Evolutionary conservation across 2,329 filamentous ascomycete species (phyloP), one percentile per base, ranked within the genome.

Genomic region (Rutstroemia sp.): DNA sequence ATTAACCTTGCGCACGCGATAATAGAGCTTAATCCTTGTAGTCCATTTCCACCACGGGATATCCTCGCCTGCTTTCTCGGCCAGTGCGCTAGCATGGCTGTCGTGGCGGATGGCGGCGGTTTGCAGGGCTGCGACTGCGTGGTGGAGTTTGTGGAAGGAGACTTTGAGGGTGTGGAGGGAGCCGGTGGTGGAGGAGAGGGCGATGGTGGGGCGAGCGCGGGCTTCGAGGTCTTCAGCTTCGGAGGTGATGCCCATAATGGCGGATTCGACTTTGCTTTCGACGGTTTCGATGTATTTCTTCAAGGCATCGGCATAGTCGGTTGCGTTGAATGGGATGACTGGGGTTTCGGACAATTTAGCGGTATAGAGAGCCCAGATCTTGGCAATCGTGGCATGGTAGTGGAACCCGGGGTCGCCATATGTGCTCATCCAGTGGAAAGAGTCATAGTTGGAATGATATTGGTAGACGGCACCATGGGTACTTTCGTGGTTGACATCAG

Each of bases 371-470:
- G 73, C 74, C 70, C 73, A 76, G 48, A 84, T 68, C 64, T 80
- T 81, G 1, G 82, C 75, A 58, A 79, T 75, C 1, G 83, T 75
- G 7, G 76, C 70, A 60, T 87, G 85, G 42, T 84, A 80, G n/a
- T 80, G 74, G 51, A 80, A 83, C 0, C 74, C 77, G 1, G 78
- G 78, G 62, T 95, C 90, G 4, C 89, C 89, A 62, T 83, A 90
- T 3, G 75, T 85, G 14, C 85, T 78, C 88, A 94, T 94, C 89
- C 89, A 95, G 65, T 86, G 76, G 67, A 88, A 92, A 36, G 81
- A 88, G 67, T 95, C 90, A 67, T 92, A 95, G 71, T 94, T 94
- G 60, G 82, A 81, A 69, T 95, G 89, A 66, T 94, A 95, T 61
- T 88, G 86, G 67, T 87, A 89, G 6, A 89, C 73, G 0, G 84